Conservation (phyloP, 768 basidiomycete species). For the Megacollybia marginata region DNA sequence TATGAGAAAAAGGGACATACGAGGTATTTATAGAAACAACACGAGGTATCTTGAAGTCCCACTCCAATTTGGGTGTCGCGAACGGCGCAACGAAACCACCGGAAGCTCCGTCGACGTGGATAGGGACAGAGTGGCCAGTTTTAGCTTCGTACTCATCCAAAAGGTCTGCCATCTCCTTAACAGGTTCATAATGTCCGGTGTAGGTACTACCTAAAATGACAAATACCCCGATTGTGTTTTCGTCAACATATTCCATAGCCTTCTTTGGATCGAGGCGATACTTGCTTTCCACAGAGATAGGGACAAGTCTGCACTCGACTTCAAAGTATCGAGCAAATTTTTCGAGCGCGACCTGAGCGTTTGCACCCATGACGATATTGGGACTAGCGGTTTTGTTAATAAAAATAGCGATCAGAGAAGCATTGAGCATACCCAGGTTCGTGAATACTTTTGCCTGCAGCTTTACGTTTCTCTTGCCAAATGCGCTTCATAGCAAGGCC, state of each 20-base stretch:
- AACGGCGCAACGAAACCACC: conserved; percentile 62
- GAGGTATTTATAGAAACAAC: conserved; percentile 48
- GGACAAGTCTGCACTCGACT: conserved; percentile 49
- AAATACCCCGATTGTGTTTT: conserved; percentile 66
- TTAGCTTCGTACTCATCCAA: conserved; percentile 45
- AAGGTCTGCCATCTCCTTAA: conserved; percentile 45
- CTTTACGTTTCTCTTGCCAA: conserved; percentile 59
- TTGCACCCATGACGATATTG: conserved; percentile 51
- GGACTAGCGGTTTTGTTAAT: conserved; percentile 38
- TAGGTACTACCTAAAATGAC: conserved; percentile 47
- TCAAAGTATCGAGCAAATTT: conserved; percentile 65
- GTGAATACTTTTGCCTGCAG: conserved; percentile 41
- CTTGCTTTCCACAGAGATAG: conserved; percentile 34
- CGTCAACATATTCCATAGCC: conserved; percentile 53
- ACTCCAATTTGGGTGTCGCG: conserved; percentile 46
- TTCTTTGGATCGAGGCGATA: conserved; percentile 51
- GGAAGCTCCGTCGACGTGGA: conserved; percentile 63
- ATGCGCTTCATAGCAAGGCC: conserved; percentile 61
- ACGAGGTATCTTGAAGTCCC: conserved; percentile 52
- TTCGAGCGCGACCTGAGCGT: conserved; percentile 59
- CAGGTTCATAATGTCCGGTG: conserved; percentile 60
- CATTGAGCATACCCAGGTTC: no score
- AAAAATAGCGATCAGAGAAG: no score
- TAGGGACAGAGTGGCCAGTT: conserved; percentile 52
- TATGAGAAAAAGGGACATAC: no score